Base-by-base conservation (phyloP, 805 yeast genomes). In the Torulaspora microellipsoides region DNA sequence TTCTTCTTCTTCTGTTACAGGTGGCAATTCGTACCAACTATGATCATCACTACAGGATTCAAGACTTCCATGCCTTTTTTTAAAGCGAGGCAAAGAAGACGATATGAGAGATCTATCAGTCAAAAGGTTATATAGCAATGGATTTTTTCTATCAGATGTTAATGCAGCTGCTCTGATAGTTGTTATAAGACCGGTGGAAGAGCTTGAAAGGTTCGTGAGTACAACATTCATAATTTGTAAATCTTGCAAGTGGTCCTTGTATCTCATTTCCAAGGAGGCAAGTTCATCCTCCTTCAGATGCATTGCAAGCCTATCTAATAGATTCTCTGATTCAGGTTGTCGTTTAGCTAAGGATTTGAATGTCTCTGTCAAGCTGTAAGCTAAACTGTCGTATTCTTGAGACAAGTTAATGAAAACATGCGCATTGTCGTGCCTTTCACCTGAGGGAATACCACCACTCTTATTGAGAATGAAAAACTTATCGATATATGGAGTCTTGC, bases 51-150 rank as follows among this genome's bases (percentile, higher is more conserved):
- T 36, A 11, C 45, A 47, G n/a, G 53, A 42, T 3, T 54, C 49
- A 10, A 38, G 36, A 29, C 44, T 40, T 15, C 31, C 37, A 23
- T 43, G 43, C 32, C 47, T 38, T 27, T 59, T 59, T 46, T 69
- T 70, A 23, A 62, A 74, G 20, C 85, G 79, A 0, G 99, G 97
- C 33, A 93, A 69, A 0, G 98, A 90, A 0, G 96, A 87, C 1
- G 96, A 88, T 15, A 91, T 81, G 8, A 87, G 73, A 1, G 98
- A 88, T 40, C 98, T 71, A 60, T 93, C 98, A 0, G 99, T 93
- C 31, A 93, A 71, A 12, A 93, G 76, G 59, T 93, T 93, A 64
- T 90, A 87, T 12, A 93, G 79, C 33, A 93, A 75, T 1, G 99
- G 99, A 60, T 93, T 93, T 47, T 76, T 73, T 10, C 62, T 62